Conservation (phyloP, 495 filamentous ascomycete species). For the Hyaloscypha bicolor region DNA sequence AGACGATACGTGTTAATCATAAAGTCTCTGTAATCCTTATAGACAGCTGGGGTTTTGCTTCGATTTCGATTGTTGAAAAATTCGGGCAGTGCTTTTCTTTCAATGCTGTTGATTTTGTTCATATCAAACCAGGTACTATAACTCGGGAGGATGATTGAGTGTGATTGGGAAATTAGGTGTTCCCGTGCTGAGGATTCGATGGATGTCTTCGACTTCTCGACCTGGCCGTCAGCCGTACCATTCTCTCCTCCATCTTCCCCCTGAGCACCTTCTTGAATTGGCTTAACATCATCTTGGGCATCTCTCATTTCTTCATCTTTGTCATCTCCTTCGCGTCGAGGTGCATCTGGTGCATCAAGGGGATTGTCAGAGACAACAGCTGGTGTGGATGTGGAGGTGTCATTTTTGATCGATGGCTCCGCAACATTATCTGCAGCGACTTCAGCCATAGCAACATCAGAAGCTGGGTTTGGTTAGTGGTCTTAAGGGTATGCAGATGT, state of each 20-base stretch:
- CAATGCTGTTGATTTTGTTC: slow-evolving; percentile 83
- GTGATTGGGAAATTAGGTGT: slow-evolving; percentile 89
- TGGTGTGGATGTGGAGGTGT: slow-evolving; percentile 52
- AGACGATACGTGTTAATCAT: slow-evolving; percentile 99
- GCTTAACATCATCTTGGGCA: slow-evolving; percentile 60
- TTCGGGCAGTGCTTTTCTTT: slow-evolving; percentile 90
- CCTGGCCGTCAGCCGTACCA: slow-evolving; percentile 40
- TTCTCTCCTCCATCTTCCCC: slow-evolving; percentile 32
- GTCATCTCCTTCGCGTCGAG: slow-evolving; percentile 66
- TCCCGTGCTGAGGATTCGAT: slow-evolving; percentile 83
- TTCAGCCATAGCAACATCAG: slow-evolving; percentile 61
- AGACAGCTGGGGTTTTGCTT: slow-evolving; percentile 96
- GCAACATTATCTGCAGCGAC: slow-evolving; percentile 29
- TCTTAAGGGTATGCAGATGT: neutral
- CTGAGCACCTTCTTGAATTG: slow-evolving; percentile 26
- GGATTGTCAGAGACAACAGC: slow-evolving; percentile 74
- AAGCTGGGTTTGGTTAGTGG: slow-evolving; percentile 21
- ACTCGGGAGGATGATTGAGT: slow-evolving; percentile 91
- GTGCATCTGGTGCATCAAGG: slow-evolving; percentile 80
- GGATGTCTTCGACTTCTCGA: slow-evolving; percentile 64
- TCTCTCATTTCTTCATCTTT: slow-evolving; percentile 91
- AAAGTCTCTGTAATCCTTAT: slow-evolving; percentile 98
- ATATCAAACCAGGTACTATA: slow-evolving; percentile 99
- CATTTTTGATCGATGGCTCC: slow-evolving; percentile 55
- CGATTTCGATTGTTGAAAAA: slow-evolving; percentile 98